These are phyloP conservation scores for Coemansia sp. DNA, from an alignment of 192 early-diverging fungal genomes.

Conservation along the genomic window DNA sequence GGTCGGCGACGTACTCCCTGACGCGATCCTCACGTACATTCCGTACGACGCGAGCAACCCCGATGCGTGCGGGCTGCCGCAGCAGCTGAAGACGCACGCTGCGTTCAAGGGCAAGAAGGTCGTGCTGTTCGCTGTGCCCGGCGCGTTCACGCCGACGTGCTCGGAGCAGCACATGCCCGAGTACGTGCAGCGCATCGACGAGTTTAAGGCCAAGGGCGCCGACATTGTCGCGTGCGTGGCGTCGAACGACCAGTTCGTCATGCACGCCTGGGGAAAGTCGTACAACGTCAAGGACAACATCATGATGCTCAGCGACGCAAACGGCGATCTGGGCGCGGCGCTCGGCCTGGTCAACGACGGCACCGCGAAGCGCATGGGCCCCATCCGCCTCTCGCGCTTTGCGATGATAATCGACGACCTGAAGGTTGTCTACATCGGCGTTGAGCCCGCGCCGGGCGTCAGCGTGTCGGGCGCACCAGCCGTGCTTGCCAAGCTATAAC, in stretches of 20 bases:
- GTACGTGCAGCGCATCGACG: slow-evolving; percentile 53
- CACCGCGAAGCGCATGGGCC: slow-evolving; percentile 62
- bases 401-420: slow-evolving; percentile 72
- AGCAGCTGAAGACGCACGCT: slow-evolving; percentile 46
- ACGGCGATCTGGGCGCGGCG: slow-evolving; percentile 63
- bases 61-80: slow-evolving; percentile 46
- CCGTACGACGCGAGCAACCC: slow-evolving; percentile 55
- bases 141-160: slow-evolving; percentile 69
- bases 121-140: slow-evolving; percentile 62
- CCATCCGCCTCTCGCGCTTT: slow-evolving; percentile 66
- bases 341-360: slow-evolving; percentile 65
- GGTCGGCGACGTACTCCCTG: slow-evolving; percentile 58
- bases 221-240: slow-evolving; percentile 68
- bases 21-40: slow-evolving; percentile 55
- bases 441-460: slow-evolving; percentile 61
- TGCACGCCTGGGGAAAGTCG: slow-evolving; percentile 57
- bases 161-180: slow-evolving; percentile 66
- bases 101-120: slow-evolving; percentile 57
- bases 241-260: slow-evolving; percentile 59
- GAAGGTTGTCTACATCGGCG: slow-evolving; percentile 70
- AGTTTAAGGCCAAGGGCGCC: slow-evolving; percentile 68
- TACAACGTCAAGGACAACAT: slow-evolving; percentile 49
- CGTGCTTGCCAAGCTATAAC: slow-evolving; percentile 58
- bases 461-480: slow-evolving; percentile 58
- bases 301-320: slow-evolving; percentile 74